Conservation (phyloP, 257 asterid species). For the Perilla frutescens region DNA sequence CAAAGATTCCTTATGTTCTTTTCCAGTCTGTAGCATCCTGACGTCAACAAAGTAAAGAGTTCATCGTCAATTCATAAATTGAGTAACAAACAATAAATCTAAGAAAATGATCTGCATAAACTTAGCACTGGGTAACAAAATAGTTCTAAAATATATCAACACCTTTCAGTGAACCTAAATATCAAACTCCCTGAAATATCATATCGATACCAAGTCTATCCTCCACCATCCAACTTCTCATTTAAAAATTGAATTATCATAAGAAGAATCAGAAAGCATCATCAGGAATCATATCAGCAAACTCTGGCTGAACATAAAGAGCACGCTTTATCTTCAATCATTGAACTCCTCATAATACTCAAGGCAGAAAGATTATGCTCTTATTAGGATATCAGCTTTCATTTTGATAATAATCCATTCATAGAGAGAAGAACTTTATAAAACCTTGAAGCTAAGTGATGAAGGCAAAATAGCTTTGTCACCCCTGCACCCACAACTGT, state of each 20-base stretch:
- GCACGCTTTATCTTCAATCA: background rate
- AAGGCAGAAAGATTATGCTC: background rate
- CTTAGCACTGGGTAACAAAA: slow-evolving; percentile 17
- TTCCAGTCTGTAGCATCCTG: slow-evolving; percentile 88
- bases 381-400: background rate
- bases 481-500: background rate
- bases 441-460: background rate
- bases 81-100: slow-evolving; percentile 1
- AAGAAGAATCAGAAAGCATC: background rate
- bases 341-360: background rate
- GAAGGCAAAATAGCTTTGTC: background rate
- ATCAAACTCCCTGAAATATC: background rate
- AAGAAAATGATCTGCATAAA: slow-evolving; percentile 18
- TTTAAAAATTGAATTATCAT: background rate
- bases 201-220: background rate
- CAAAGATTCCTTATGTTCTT: slow-evolving; percentile 67
- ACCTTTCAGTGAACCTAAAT: background rate
- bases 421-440: background rate
- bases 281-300: no score
- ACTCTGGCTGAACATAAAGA: background rate
- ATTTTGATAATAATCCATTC: background rate
- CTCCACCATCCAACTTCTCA: no score
- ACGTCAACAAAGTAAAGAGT: slow-evolving; percentile 42
- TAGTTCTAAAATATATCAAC: background rate
- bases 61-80: slow-evolving; percentile 36